Evolutionary conservation across 306 rosid species (phyloP), one percentile per base, ranked within the genome.

Genomic region (Herpetospermum pedunculosum): DNA sequence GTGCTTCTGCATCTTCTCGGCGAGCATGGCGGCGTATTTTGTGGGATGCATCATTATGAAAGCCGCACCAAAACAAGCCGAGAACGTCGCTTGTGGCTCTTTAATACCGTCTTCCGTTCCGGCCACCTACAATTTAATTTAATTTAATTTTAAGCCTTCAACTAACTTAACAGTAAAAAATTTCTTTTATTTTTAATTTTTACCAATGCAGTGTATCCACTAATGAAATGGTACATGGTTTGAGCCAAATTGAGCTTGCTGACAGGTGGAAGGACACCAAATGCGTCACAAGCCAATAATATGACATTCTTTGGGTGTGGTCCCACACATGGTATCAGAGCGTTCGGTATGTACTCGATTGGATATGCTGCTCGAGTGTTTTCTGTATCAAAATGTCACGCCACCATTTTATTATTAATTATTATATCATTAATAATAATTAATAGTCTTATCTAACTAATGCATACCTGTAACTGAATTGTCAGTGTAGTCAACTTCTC

Each of bases 51-150:
- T 38, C 98, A 90, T 92, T 49, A 92, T 87, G 75, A 92, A 90
- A 65, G 96, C 96, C 25, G 98, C 98, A 28, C 96, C 98, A 72
- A 92, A 92, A 75, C 98, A 92, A 54, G 98, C 98, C 9, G 98
- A 92, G 78, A 92, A 92, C 16, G 98, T 92, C 77, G 96, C 96
- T 63, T 78, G 83, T 28, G 98, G 96, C 86, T 92, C 96, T 82
- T 90, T 92, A 9, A 92, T 60, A 8, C 98, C 98, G 4, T 90
- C 98, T 80, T 88, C 98, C 9, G 98, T 92, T 28, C 98, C 98
- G 10, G 96, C 96, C 47, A 92, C 98, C 98, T 92, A 44, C 13
- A 28, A 37, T 64, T 21, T 23, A 29, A 5, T 21, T 48, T 38
- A 15, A 18, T 30, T 7, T 41, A 25, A 23, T 10, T 10, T 28